Base-by-base conservation (phyloP, 1,139 yeast species). In the Suhomyces coccinellae region DNA sequence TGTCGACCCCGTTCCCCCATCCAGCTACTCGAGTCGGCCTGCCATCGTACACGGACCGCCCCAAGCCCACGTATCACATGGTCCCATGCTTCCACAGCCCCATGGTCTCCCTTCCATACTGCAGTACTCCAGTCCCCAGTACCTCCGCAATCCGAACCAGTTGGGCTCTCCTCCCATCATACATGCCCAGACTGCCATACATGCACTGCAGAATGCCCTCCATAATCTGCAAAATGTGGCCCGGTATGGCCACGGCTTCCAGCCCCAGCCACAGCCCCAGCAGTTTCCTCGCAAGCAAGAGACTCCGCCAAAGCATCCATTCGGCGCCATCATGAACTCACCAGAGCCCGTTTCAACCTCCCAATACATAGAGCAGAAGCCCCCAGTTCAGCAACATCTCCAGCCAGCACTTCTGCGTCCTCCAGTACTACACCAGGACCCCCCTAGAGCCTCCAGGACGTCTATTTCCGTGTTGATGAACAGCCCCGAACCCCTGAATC, bases 391-490 rank as follows among this genome's bases (percentile, higher is more conserved):
- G 29, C 36, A 34, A 4, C 14, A 32, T 9, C 31, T 11, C 24
- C 24, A 24, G 14, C 35, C 34, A 34, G 29, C 46, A 30, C 13
- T n/a, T n/a, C 38, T 6, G 24, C 31, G 38, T 13, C 38, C 24
- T 27, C 38, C 38, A 14, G 32, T n/a, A 26, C 27, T 35, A 11
- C 38, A 35, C 22, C 38, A 15, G 31, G 24, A 27, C 33, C 24
- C 33, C 12, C 35, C 44, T 3, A 28, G 28, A 15, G 38, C 47
- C 15, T 35, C 51, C 27, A 44, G 40, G 31, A 48, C 53, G 42
- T 50, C 56, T 13, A 49, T 53, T n/a, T 47, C 52, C 20, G 41
- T 42, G 15, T 42, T 53, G 41, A 52, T 52, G 46, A 52, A 53
- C 36, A 43, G 45, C 32, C 47, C 53, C 14, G 54, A 51, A 12